These are phyloP conservation scores for Picea glauca DNA, from an alignment of 75 land plant species.

Conservation along the genomic window DNA sequence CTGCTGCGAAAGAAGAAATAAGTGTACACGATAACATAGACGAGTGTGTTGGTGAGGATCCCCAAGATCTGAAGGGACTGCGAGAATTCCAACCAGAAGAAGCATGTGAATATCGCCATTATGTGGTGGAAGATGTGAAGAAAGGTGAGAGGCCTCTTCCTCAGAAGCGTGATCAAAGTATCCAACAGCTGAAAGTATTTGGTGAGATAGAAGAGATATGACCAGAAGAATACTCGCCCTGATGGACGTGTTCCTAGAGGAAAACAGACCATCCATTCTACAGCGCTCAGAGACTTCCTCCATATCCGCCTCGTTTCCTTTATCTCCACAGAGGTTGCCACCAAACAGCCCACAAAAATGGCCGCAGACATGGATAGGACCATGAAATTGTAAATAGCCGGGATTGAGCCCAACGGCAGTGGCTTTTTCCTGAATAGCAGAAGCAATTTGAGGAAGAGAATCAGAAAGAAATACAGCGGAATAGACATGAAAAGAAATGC, in stretches of 20 bases:
- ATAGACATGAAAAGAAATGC: slow-evolving; percentile 21
- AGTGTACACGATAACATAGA: slow-evolving; percentile 47
- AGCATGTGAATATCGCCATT: slow-evolving; percentile 30
- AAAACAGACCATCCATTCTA: slow-evolving; percentile 30
- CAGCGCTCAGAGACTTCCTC: slow-evolving; percentile 20
- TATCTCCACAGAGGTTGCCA: slow-evolving; percentile 63
- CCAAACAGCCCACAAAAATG: slow-evolving; percentile 50
- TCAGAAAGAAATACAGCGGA: slow-evolving; percentile 9
- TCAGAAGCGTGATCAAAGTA: slow-evolving; percentile 22
- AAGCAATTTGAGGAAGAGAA: slow-evolving; percentile 13
- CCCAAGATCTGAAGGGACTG: slow-evolving; percentile 38
- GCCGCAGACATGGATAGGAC: slow-evolving; percentile 43
- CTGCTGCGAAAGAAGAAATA: slow-evolving; percentile 39
- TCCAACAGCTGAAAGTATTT: slow-evolving; percentile 37
- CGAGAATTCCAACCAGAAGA: slow-evolving; percentile 40
- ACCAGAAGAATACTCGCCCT: slow-evolving; percentile 50
- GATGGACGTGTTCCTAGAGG: slow-evolving; percentile 33
- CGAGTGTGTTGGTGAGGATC: slow-evolving; percentile 34
- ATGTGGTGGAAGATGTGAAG: slow-evolving; percentile 33
- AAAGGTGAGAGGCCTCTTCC: slow-evolving; percentile 24
- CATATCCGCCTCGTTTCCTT: slow-evolving; percentile 78
- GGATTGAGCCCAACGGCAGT: slow-evolving; percentile 68
- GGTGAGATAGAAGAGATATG: slow-evolving; percentile 41
- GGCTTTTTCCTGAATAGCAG: slow-evolving; percentile 35
- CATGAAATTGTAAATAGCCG: slow-evolving; percentile 60